Base-by-base conservation (phyloP, 306 rosid genomes). In the Dryas drummondii region DNA sequence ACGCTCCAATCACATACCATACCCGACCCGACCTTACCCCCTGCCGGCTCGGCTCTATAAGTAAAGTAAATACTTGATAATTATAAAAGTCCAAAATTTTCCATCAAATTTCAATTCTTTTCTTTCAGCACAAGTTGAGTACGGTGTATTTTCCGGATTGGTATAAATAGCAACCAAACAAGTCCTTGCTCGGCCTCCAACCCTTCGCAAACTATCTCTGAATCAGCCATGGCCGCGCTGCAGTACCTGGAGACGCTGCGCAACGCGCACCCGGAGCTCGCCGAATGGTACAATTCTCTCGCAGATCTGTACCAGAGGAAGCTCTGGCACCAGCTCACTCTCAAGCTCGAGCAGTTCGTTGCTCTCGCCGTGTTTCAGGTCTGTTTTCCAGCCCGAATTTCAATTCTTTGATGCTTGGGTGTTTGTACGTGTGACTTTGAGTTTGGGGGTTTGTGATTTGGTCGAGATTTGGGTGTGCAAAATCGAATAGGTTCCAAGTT, bases 281-380 rank as follows among this genome's bases (percentile, higher is more conserved):
- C 82, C 2, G 99, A 96, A 0, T 96, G 99, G 99, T 96, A 86
- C 86, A 86, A 89, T 81, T 85, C 99, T 12, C 94, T 96, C 0
- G 97, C 90, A 77, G 99, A 96, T 96, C 99, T 96, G 85, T 96
- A 96, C 87, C 88, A 96, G 92, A 91, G 84, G 89, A 92, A 96
- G 91, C 96, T 96, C 27, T 96, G 99, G 99, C 99, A 96, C 79
- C 99, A 96, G 85, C 98, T 96, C 68, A 96, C 99, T 49, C 96
- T 87, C 81, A 96, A 96, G 94, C 99, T 96, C 59, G 99, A 96
- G 75, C 92, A 92, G 87, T 96, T 96, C 76, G 91, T 90, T 11
- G 96, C 99, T 62, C 98, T 90, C 50, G 85, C 96, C 12, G 94
- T 89, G 6, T 92, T 92, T 48, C 98, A 96, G 99, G 99, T 96